These are phyloP conservation scores for Penicillium brasilianum DNA, from an alignment of 2,329 filamentous ascomycete species.

Conservation along the genomic window DNA sequence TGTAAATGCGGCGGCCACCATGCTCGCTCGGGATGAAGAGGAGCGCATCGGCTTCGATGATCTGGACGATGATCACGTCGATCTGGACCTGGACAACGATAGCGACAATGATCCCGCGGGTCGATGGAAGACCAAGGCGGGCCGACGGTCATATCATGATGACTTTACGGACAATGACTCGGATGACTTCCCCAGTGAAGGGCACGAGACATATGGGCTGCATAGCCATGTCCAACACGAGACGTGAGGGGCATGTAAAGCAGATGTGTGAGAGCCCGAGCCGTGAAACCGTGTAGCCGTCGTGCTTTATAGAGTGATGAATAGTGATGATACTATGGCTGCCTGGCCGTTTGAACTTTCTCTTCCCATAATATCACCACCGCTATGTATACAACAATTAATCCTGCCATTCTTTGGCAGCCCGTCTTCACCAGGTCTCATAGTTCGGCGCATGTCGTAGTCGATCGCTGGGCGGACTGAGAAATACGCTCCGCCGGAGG, in stretches of 20 bases:
- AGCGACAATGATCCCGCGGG: conserved; percentile 37
- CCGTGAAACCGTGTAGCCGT: background rate
- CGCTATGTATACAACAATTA: background rate
- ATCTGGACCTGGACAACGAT: conserved; percentile 55
- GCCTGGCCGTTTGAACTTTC: background rate
- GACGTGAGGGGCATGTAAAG: conserved; percentile 14
- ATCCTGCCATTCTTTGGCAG: background rate
- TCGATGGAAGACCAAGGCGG: conserved; percentile 26
- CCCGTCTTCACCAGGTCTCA: background rate
- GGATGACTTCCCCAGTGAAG: conserved; percentile 49
- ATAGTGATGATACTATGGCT: background rate
- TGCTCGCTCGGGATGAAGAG: conserved; percentile 51
- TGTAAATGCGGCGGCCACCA: conserved; percentile 46
- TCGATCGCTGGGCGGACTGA: conserved; percentile 34
- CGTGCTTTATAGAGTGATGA: conserved; percentile 10
- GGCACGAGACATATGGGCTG: conserved; percentile 48
- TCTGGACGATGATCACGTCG: conserved; percentile 47
- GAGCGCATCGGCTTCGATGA: conserved; percentile 48
- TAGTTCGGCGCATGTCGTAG: conserved; percentile 10
- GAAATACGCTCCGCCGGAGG: conserved; percentile 39
- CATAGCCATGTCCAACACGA: conserved; percentile 42
- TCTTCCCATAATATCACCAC: background rate
- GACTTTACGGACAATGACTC: conserved; percentile 61
- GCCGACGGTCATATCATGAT: conserved; percentile 55
- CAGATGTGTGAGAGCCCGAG: background rate